A percentile compares a stretch with the other conserved stretches of the same genome.
phyloP scores from a whole-genome alignment of 129 eudicot species.

The Cynara cardunculus region DNA sequence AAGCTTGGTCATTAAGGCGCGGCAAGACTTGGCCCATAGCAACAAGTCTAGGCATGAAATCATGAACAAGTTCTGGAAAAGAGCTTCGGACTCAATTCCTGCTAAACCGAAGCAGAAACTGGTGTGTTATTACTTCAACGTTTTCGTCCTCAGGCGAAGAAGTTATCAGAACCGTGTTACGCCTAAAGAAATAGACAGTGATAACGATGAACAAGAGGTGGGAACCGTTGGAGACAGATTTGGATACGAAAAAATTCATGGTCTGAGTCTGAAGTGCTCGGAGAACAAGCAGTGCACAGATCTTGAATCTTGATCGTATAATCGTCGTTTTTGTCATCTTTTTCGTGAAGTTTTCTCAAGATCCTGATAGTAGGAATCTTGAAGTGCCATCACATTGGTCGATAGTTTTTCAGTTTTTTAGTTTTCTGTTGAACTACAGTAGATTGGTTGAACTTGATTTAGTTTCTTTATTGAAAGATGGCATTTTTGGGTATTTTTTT shows the following conservation, averaged over 20 bases:
- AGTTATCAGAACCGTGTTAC: conserved; percentile 79
- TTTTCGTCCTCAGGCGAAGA: conserved; percentile 52
- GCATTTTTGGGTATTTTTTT: conserved; percentile 8
- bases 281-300: conserved; percentile 56
- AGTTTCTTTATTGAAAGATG: conserved; percentile 22
- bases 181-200: conserved; percentile 72
- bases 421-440: conserved; percentile 19
- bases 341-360: conserved; percentile 18
- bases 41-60: conserved; percentile 17
- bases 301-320: conserved; percentile 33
- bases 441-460: conserved; percentile 12
- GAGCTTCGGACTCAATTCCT: conserved; percentile 41
- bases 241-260: conserved; percentile 47
- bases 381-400: conserved; percentile 23
- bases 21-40: conserved; percentile 25
- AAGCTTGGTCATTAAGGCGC: conserved; percentile 35
- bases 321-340: conserved; percentile 11
- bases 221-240: conserved; percentile 66
- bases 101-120: conserved; percentile 47
- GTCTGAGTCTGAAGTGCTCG: conserved; percentile 36
- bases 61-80: conserved; percentile 46
- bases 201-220: conserved; percentile 69
- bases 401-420: not conserved
- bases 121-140: conserved; percentile 87
- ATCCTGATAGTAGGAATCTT: conserved; percentile 30